Evolutionary conservation across 345 rosid species (phyloP).

Genomic region (Euphorbia peplus): DNA sequence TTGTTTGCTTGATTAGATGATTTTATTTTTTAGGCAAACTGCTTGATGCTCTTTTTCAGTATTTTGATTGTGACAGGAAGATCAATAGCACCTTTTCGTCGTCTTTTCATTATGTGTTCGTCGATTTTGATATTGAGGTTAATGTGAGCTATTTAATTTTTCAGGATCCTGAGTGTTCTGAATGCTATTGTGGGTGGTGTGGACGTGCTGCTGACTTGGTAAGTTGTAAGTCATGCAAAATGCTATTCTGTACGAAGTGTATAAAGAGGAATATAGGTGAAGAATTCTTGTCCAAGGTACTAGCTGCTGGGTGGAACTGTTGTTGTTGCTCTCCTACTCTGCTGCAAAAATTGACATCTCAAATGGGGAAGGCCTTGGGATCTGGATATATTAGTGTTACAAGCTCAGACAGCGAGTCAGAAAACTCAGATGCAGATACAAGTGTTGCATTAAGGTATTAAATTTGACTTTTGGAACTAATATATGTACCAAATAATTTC

Average conservation of each 20-base stretch:
- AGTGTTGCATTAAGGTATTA: slow-evolving; percentile 50
- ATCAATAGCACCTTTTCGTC: neutral
- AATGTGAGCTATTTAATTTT: slow-evolving; percentile 22
- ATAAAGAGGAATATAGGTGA: slow-evolving; percentile 77
- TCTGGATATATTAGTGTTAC: slow-evolving; percentile 35
- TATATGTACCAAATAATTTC: neutral
- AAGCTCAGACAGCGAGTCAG: slow-evolving; percentile 69
- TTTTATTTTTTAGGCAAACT: neutral
- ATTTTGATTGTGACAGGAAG: neutral
- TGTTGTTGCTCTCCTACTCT: slow-evolving; percentile 79
- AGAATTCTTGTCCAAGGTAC: slow-evolving; percentile 56
- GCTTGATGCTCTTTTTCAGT: neutral
- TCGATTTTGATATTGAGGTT: slow-evolving; percentile 12
- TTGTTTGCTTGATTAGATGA: neutral
- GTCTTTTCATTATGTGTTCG: neutral
- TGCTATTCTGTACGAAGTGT: slow-evolving; percentile 65
- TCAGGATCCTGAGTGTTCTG: slow-evolving; percentile 68
- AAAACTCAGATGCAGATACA: slow-evolving; percentile 56
- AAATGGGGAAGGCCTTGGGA: slow-evolving; percentile 69
- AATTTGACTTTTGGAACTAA: neutral
- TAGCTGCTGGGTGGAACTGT: slow-evolving; percentile 77
- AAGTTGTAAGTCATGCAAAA: slow-evolving; percentile 76
- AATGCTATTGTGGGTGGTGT: slow-evolving; percentile 89
- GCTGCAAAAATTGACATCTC: slow-evolving; percentile 55
- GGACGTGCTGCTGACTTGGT: slow-evolving; percentile 63